Evolutionary conservation across 306 rosid genomes (phyloP).

Genomic region (Arachis hypogaea): DNA sequence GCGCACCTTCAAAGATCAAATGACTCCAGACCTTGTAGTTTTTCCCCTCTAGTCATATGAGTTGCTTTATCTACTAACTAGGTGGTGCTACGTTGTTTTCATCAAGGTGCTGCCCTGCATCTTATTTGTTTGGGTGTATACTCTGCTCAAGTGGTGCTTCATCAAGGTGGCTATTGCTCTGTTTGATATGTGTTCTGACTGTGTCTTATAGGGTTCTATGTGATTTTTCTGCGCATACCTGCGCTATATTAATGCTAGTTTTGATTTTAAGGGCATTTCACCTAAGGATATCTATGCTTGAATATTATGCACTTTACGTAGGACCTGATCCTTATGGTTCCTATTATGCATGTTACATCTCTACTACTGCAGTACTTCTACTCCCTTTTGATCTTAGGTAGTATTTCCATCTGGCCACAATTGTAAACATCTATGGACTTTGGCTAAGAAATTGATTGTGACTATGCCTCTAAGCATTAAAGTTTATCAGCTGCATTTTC

Average conservation of each 20-base stretch:
- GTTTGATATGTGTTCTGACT: background rate
- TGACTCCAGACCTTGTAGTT: background rate
- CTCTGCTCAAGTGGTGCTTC: background rate
- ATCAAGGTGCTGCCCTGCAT: background rate
- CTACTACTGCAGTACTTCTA: background rate
- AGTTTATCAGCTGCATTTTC: background rate
- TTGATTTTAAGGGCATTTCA: background rate
- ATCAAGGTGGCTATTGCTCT: background rate
- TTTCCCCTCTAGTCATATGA: background rate
- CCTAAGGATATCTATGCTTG: background rate
- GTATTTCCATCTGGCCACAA: background rate
- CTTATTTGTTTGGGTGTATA: background rate
- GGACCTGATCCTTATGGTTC: background rate
- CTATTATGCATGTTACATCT: background rate
- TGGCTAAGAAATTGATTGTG: constrained; percentile 3
- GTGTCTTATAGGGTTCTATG: background rate
- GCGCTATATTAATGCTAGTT: background rate
- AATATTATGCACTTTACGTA: no score
- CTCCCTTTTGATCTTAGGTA: background rate
- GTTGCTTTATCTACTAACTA: background rate
- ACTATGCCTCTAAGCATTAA: background rate
- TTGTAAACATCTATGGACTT: background rate
- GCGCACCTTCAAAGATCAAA: background rate
- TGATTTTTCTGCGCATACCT: background rate
- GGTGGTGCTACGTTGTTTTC: background rate